Percentiles rank a stretch among this genome's conserved stretches.
phyloP scores from a whole-genome alignment of 129 eudicot genomes.

The Centella asiatica region DNA sequence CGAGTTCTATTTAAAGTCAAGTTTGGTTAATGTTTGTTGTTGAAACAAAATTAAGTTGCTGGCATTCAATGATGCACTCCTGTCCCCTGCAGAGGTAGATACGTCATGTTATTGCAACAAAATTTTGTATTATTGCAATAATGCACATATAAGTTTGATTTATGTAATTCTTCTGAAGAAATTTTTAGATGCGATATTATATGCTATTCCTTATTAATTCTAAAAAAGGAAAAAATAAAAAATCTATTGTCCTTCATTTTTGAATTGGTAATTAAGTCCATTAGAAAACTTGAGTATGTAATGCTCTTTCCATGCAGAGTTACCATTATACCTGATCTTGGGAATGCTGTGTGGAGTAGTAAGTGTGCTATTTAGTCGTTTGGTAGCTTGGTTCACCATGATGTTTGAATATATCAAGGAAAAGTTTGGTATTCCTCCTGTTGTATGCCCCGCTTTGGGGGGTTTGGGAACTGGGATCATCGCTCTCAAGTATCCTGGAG shows the following conservation, averaged over 20 bases:
- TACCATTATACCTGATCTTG: conserved; percentile 82
- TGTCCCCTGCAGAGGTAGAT: not conserved
- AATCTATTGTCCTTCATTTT: not conserved
- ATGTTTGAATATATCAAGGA: conserved; percentile 70
- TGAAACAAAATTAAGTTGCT: not conserved
- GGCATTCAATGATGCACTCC: not conserved
- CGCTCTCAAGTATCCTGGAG: conserved; percentile 93
- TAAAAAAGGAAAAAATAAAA: too few relatives aligned
- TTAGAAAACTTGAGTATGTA: not conserved
- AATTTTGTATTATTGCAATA: not conserved
- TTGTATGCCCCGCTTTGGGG: conserved; percentile 90
- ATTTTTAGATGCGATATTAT: not conserved
- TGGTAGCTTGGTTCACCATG: conserved; percentile 66
- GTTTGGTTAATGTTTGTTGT: not conserved
- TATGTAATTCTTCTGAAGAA: not conserved
- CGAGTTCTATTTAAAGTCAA: not conserved
- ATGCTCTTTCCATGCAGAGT: conserved; percentile 42
- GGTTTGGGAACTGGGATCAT: conserved; percentile 93
- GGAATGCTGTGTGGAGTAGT: conserved; percentile 99
- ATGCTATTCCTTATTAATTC: not conserved
- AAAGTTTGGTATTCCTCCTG: conserved; percentile 67
- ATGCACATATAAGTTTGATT: not conserved
- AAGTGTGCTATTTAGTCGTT: conserved; percentile 76
- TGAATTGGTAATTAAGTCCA: not conserved
- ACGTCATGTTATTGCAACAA: not conserved